These are phyloP conservation scores for Ogataea ramenticola DNA, from an alignment of 805 yeast species.

Conservation along the genomic window DNA sequence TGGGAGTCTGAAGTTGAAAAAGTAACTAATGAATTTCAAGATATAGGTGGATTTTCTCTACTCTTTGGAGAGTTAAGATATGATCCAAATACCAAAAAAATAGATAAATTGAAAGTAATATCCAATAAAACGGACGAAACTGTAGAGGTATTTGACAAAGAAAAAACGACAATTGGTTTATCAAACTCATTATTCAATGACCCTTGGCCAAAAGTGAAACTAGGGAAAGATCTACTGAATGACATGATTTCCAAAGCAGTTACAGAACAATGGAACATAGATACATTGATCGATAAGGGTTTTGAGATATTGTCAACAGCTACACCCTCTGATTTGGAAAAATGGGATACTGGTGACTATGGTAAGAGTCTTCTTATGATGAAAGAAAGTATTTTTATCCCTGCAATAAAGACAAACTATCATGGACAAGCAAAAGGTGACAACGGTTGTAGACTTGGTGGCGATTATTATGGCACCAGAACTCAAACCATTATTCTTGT, in stretches of 20 bases:
- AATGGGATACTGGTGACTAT: constrained; percentile 19
- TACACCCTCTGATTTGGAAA: constrained; percentile 21
- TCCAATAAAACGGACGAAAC: constrained; percentile 39
- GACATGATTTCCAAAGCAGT: constrained; percentile 24
- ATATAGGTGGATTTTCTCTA: constrained; percentile 59
- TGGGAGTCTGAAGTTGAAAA: constrained; percentile 35
- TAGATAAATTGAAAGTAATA: constrained; percentile 35
- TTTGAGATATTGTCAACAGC: constrained; percentile 46
- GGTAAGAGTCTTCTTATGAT: constrained; percentile 34
- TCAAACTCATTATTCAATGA: constrained; percentile 60
- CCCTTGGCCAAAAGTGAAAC: constrained; percentile 69
- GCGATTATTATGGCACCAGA: constrained; percentile 74
- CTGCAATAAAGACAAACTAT: constrained; percentile 39
- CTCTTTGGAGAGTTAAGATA: constrained; percentile 43
- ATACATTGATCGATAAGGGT: constrained; percentile 39
- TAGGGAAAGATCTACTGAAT: constrained; percentile 59
- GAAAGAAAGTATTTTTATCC: constrained; percentile 60
- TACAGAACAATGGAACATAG: constrained; percentile 18
- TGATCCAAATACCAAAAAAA: constrained; percentile 15
- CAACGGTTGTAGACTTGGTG: constrained; percentile 26
- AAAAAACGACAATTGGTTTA: constrained; percentile 40
- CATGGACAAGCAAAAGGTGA: not conserved
- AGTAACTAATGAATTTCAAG: constrained; percentile 20
- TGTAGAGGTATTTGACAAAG: constrained; percentile 11
- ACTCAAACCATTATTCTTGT: constrained; percentile 75